These are phyloP conservation scores for Xerocomus minutiporus DNA, from an alignment of 1,284 basidiomycete species.

Conservation along the genomic window DNA sequence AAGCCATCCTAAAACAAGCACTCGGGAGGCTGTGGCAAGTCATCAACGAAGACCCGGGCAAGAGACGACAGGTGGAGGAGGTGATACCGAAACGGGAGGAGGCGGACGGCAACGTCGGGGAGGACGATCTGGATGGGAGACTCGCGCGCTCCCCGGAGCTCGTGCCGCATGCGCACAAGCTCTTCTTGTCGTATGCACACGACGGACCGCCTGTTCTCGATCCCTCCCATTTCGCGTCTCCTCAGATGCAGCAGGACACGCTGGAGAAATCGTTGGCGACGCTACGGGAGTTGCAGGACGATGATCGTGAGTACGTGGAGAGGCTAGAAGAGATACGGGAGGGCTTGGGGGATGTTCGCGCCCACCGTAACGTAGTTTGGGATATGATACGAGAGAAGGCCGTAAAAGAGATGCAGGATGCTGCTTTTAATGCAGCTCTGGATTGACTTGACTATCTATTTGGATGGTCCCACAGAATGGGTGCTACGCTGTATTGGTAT, in stretches of 20 bases:
- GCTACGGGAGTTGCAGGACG: slow-evolving; percentile 73
- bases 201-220: slow-evolving; percentile 45
- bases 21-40: slow-evolving; percentile 75
- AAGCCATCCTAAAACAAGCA: slow-evolving; percentile 63
- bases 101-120: slow-evolving; percentile 49
- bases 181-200: slow-evolving; percentile 54
- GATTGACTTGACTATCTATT: slow-evolving; percentile 14
- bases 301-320: slow-evolving; percentile 76
- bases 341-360: slow-evolving; percentile 62
- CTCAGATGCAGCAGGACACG: slow-evolving; percentile 60
- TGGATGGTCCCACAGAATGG: background rate
- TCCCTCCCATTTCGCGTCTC: slow-evolving; percentile 56
- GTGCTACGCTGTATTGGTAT: slow-evolving; percentile 2
- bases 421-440: slow-evolving; percentile 43
- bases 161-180: slow-evolving; percentile 57
- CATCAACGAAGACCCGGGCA: slow-evolving; percentile 62
- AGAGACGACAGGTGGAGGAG: slow-evolving; percentile 29
- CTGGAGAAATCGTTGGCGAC: slow-evolving; percentile 68
- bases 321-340: slow-evolving; percentile 75
- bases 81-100: slow-evolving; percentile 67
- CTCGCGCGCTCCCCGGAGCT: slow-evolving; percentile 61
- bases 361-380: slow-evolving; percentile 70
- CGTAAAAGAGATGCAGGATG: slow-evolving; percentile 66
- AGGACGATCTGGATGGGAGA: slow-evolving; percentile 48
- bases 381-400: slow-evolving; percentile 66